Conservation (phyloP, 208 protist species). For the Willaertia magna region DNA sequence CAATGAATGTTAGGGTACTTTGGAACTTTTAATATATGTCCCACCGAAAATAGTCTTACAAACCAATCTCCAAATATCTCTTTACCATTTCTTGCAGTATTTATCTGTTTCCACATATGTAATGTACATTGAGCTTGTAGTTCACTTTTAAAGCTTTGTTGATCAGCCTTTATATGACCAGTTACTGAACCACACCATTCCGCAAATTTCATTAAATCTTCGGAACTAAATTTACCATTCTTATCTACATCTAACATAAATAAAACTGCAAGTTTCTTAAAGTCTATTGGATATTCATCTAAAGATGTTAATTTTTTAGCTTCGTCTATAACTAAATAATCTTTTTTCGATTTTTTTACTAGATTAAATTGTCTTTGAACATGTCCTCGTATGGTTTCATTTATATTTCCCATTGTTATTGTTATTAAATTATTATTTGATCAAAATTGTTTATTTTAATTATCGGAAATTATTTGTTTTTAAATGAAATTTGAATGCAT, state of each 20-base stretch:
- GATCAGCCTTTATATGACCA: not conserved
- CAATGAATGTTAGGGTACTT: not conserved
- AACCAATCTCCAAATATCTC: not conserved
- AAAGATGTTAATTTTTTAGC: not conserved
- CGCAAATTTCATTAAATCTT: not conserved
- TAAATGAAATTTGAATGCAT: no score
- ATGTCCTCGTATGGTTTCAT: not conserved
- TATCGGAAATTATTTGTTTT: no score
- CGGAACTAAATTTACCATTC: slow-evolving; percentile 1
- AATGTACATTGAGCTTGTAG: slow-evolving; percentile 7
- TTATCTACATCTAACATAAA: slow-evolving; percentile 8
- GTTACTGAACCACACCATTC: not conserved
- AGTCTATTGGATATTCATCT: not conserved
- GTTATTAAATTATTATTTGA: no score
- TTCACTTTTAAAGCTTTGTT: not conserved
- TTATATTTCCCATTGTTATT: not conserved
- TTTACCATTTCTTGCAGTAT: not conserved
- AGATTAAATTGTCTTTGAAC: not conserved
- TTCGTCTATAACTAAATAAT: not conserved
- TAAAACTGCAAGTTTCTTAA: not conserved
- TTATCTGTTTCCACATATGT: slow-evolving; percentile 8
- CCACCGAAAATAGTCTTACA: not conserved
- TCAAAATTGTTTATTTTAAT: no score
- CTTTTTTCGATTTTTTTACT: not conserved
- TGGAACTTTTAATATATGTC: not conserved